A percentile compares a stretch with the other conserved stretches of the same genome.
phyloP scores from a whole-genome alignment of 2,329 filamentous ascomycete species.

The Colletotrichum sp. region DNA sequence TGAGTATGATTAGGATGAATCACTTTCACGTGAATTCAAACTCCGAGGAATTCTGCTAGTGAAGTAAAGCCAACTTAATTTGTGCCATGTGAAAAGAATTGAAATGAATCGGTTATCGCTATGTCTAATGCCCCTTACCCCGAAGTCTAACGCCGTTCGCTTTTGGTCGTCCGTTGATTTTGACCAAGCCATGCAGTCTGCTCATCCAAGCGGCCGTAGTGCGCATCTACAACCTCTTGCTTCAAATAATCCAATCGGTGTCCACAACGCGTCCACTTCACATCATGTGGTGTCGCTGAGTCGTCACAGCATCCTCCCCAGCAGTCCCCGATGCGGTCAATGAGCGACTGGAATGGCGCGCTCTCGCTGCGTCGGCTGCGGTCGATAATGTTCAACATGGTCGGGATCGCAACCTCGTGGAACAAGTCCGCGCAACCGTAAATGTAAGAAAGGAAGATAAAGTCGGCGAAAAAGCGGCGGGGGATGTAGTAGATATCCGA shows the following conservation, averaged over 20 bases:
- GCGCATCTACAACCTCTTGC: slow-evolving; percentile 18
- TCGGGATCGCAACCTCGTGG: slow-evolving; percentile 36
- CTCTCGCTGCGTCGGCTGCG: slow-evolving; percentile 20
- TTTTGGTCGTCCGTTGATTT: not conserved
- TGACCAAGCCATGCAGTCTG: slow-evolving; percentile 13
- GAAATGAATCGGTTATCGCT: not conserved
- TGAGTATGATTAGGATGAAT: not conserved
- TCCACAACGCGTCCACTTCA: slow-evolving; percentile 19
- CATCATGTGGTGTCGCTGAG: slow-evolving; percentile 20
- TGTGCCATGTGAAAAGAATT: not conserved
- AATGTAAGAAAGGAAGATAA: slow-evolving; percentile 28
- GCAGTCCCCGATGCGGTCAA: slow-evolving; percentile 23
- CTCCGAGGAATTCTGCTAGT: not conserved
- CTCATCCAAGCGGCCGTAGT: slow-evolving; percentile 16
- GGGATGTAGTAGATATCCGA: slow-evolving; percentile 38
- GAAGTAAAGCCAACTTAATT: not conserved
- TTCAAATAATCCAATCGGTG: slow-evolving; percentile 22
- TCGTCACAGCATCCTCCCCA: slow-evolving; percentile 24
- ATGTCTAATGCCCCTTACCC: not conserved
- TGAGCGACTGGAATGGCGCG: slow-evolving; percentile 5
- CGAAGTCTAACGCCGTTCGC: not conserved
- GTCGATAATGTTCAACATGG: slow-evolving; percentile 35
- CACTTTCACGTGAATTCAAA: not conserved
- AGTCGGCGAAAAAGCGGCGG: slow-evolving; percentile 34
- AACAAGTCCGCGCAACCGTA: slow-evolving; percentile 28